Evolutionary conservation across 192 early-diverging fungal species (phyloP), one percentile per base, ranked within the genome.

Genomic region (Podila epigama): DNA sequence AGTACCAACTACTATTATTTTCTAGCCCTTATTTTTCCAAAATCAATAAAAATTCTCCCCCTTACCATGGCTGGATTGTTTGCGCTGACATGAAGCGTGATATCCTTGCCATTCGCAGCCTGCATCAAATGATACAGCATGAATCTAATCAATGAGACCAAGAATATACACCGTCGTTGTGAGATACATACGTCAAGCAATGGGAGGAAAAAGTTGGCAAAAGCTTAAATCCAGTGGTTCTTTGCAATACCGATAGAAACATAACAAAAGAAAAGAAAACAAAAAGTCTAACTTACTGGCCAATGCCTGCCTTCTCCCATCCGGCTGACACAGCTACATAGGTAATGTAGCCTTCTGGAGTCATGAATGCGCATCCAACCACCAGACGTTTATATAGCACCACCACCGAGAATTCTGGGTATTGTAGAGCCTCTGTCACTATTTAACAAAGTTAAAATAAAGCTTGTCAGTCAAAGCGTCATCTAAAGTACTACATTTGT

Each of bases 81-180:
- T 11, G 96, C 94, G 34, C 93, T 92, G 7, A 98, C 96, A 81
- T 98, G 96, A 52, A 98, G 82, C 5, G 92, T 97, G 20, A 96
- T 83, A 66, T 98, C 96, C 75, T 91, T 92, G 31, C 89, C 83
- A 22, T 86, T 80, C 12, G 73, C 34, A 55, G 84, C 88, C 73
- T 95, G 92, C 51, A 93, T 91, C 56, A 97, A 69, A 72, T 95
- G 91, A 69, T 89, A 92, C 12, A 97, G 39, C 93, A 95, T 95
- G 65, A 90, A 90, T 60, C 84, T 84, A 63, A 16, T 63, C 60
- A 80, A 65, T 51, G 70, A 68, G 52, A 70, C 58, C 37, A 57
- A 52, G 22, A 61, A 29, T 34, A 16, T 1, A 51, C 20, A 18
- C 27, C 34, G 60, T 11, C 37, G 58, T 34, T 39, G 1, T 25